These are phyloP conservation scores for Peronospora farinosa DNA, from an alignment of 352 stramenopile genomes.

Conservation along the genomic window DNA sequence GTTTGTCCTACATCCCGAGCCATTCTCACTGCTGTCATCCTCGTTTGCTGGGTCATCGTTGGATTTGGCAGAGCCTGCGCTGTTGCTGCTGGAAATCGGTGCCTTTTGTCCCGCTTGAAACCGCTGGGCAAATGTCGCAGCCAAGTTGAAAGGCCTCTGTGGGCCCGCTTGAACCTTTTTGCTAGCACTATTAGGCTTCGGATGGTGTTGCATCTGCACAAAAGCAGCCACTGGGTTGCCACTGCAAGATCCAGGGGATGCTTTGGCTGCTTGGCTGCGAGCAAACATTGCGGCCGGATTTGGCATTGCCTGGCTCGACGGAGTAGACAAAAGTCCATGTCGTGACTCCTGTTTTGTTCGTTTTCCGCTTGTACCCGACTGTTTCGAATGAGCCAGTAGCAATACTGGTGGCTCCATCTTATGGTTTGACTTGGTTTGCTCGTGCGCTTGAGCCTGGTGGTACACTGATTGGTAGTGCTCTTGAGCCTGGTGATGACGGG, in stretches of 20 bases:
- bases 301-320: conserved; percentile 15
- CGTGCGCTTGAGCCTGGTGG: conserved; percentile 14
- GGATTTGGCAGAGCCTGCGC: conserved; percentile 29
- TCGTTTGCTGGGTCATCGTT: conserved; percentile 33
- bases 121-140: conserved; percentile 50
- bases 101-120: conserved; percentile 41
- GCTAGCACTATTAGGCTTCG: conserved; percentile 13
- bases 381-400: conserved; percentile 19
- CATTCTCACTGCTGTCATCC: conserved; percentile 37
- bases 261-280: conserved; percentile 33
- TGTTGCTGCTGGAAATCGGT: conserved; percentile 29
- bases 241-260: conserved; percentile 7
- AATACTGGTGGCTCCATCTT: conserved; percentile 26
- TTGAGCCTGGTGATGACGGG: conserved; percentile 18
- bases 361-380: conserved; percentile 5
- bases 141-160: conserved; percentile 40
- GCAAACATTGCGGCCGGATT: conserved; percentile 64
- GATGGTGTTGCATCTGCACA: conserved; percentile 48
- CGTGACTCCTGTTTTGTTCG: conserved; percentile 15
- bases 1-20: conserved; percentile 20
- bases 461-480: conserved; percentile 13
- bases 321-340: conserved; percentile 4
- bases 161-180: conserved; percentile 15
- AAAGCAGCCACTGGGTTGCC: conserved; percentile 51
- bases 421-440: conserved; percentile 26